Conservation (phyloP, 2,329 filamentous ascomycete species). For the Fusarium sacchari region DNA sequence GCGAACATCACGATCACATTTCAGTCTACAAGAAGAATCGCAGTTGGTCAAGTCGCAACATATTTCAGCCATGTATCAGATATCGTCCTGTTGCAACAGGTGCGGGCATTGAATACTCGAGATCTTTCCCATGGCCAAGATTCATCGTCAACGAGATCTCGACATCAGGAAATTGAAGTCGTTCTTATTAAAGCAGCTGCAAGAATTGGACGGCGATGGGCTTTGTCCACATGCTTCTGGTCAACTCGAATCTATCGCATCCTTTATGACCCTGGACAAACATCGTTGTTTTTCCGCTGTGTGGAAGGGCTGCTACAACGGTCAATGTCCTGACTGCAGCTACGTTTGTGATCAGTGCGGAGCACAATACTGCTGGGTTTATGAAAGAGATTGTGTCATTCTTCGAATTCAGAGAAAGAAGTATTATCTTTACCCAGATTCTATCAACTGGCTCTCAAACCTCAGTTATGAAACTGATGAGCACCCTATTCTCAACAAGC, state of each 20-base stretch:
- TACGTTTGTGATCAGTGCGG: background rate
- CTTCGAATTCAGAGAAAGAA: fast-evolving
- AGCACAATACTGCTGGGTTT: background rate
- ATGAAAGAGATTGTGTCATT: background rate
- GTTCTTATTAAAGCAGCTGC: background rate
- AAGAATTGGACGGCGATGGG: background rate
- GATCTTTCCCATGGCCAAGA: background rate
- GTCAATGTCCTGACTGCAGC: background rate
- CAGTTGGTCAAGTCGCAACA: fast-evolving
- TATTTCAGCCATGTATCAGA: background rate
- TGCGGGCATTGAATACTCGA: fast-evolving
- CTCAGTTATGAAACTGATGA: background rate
- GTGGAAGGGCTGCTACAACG: fast-evolving
- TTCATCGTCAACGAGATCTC: background rate
- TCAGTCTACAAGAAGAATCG: background rate
- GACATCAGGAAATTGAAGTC: background rate
- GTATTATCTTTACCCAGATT: fast-evolving
- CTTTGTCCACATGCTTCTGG: background rate
- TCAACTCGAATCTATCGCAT: background rate
- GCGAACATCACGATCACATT: background rate
- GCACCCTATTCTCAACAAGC: background rate
- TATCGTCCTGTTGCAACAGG: fast-evolving
- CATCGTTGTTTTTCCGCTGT: background rate
- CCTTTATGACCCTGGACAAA: background rate
- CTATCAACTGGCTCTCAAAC: background rate